phyloP scores from a whole-genome alignment of 2,329 filamentous ascomycete genomes.

The Acephala macrosclerotiorum region DNA sequence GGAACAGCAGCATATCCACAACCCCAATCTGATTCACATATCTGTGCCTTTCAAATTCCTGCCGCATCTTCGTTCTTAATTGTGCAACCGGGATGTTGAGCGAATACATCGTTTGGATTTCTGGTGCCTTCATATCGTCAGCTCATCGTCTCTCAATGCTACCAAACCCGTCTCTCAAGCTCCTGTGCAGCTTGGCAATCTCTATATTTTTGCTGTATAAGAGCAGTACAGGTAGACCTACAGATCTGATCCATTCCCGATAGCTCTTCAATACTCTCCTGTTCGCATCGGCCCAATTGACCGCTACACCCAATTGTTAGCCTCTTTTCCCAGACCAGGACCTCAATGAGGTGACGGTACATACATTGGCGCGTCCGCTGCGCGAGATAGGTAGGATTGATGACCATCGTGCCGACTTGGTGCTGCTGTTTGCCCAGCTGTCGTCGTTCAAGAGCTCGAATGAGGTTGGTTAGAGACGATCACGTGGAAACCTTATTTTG shows the following conservation, averaged over 20 bases:
- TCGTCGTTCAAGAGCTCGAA: conserved; percentile 27
- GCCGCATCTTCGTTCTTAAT: conserved; percentile 90
- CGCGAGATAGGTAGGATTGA: conserved; percentile 92
- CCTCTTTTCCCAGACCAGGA: conserved; percentile 45
- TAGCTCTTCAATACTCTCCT: conserved; percentile 87
- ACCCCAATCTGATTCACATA: conserved; percentile 89
- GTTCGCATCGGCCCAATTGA: conserved; percentile 89
- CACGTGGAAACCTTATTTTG: conserved; percentile 21
- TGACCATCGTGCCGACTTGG: conserved; percentile 68
- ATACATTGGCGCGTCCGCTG: conserved; percentile 80
- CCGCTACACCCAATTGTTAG: conserved; percentile 66
- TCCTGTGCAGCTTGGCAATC: not conserved
- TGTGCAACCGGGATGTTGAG: conserved; percentile 86
- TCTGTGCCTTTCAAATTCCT: conserved; percentile 96
- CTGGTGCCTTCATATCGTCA: conserved; percentile 73
- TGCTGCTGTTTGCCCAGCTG: conserved; percentile 13
- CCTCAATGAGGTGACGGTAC: conserved; percentile 44
- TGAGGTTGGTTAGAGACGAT: conserved; percentile 25
- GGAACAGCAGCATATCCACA: conserved; percentile 88
- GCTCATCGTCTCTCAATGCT: conserved; percentile 2
- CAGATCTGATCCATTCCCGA: conserved; percentile 94
- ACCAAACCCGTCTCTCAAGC: not conserved
- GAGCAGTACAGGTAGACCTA: conserved; percentile 57
- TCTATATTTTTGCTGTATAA: not conserved
- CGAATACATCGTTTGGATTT: conserved; percentile 97